Evolutionary conservation across 768 basidiomycete species (phyloP).

Genomic region (Agaricus bisporus): DNA sequence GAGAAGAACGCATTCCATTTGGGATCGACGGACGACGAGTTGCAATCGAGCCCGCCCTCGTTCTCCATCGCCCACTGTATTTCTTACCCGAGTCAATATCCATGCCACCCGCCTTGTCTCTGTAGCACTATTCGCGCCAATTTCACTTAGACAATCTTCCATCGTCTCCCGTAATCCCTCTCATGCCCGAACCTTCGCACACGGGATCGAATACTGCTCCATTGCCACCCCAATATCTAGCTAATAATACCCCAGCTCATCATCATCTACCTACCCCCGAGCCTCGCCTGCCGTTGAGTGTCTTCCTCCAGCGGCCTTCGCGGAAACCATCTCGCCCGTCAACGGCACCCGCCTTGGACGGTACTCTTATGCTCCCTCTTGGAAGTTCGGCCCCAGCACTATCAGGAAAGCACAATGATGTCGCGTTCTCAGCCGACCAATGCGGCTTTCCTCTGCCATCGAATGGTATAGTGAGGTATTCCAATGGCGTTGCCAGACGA

Average conservation of each 20-base stretch:
- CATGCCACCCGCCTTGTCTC: background rate
- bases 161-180: background rate
- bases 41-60: constrained; percentile 4
- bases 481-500: background rate
- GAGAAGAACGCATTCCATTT: constrained; percentile 9
- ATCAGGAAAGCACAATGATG: background rate
- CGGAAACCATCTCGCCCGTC: constrained; percentile 26
- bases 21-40: constrained; percentile 10
- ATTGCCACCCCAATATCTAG: background rate
- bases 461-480: background rate
- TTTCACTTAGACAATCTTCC: background rate
- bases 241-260: background rate
- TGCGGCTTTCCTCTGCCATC: background rate
- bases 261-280: background rate
- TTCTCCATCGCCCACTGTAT: background rate
- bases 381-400: constrained; percentile 15
- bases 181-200: background rate
- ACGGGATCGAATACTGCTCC: constrained; percentile 1
- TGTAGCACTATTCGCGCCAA: background rate
- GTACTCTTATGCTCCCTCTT: constrained; percentile 35
- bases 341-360: constrained; percentile 38
- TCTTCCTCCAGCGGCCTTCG: constrained; percentile 6
- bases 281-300: constrained; percentile 9
- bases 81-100: background rate
- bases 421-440: background rate